These are phyloP conservation scores for Phytophthora multivora DNA, from an alignment of 352 stramenopile genomes.

Conservation along the genomic window DNA sequence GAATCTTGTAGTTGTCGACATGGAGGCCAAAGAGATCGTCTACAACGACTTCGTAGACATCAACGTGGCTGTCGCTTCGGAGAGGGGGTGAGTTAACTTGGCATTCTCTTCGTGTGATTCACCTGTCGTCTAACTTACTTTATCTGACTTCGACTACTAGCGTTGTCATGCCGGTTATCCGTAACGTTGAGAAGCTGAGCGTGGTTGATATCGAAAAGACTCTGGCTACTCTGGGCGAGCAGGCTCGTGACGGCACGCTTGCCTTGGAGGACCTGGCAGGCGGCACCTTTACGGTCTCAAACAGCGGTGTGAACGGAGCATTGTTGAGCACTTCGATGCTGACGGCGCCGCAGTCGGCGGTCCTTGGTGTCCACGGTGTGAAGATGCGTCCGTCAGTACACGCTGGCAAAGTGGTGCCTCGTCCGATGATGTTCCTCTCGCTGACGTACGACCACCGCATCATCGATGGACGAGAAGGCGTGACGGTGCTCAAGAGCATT, in stretches of 20 bases:
- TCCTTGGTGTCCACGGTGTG: constrained; percentile 98
- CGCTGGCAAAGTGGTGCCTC: constrained; percentile 93
- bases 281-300: constrained; percentile 98
- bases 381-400: constrained; percentile 96
- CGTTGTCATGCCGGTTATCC: constrained; percentile 98
- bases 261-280: constrained; percentile 95
- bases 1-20: constrained; percentile 91
- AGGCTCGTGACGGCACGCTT: constrained; percentile 69
- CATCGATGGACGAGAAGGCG: constrained; percentile 98
- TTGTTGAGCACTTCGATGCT: constrained; percentile 99
- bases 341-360: constrained; percentile 97
- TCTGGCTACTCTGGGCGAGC: constrained; percentile 90
- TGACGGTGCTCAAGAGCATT: constrained; percentile 99
- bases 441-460: constrained; percentile 99
- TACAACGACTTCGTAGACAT: constrained; percentile 99
- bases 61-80: constrained; percentile 96
- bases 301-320: constrained; percentile 96
- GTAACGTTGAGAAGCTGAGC: constrained; percentile 96
- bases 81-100: constrained; percentile 70
- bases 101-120: background rate
- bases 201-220: constrained; percentile 97
- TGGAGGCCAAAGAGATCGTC: constrained; percentile 98
- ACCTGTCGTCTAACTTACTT: constrained; percentile 1
- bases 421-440: constrained; percentile 99
- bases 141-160: constrained; percentile 38